Conservation (phyloP, 495 filamentous ascomycete species). For the Podospora didyma region DNA sequence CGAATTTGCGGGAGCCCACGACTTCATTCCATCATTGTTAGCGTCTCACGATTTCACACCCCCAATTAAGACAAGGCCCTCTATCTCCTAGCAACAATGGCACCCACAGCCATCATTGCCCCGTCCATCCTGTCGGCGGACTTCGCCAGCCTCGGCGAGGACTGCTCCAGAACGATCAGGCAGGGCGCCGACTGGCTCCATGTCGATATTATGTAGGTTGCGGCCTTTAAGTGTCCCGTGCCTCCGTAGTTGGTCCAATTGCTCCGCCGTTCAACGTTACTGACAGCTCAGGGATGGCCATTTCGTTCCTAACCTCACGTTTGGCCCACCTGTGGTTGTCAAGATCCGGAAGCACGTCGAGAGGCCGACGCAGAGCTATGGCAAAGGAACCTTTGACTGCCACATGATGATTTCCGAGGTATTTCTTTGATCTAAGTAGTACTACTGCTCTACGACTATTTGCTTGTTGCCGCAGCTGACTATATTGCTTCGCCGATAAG, state of each 20-base stretch:
- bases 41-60: neutral
- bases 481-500: conserved; percentile 36
- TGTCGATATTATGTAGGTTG: conserved; percentile 74
- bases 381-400: conserved; percentile 93
- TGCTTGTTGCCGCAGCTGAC: neutral
- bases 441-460: too few relatives aligned
- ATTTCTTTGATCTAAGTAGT: conserved; percentile 12
- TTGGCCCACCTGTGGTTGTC: conserved; percentile 87
- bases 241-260: neutral
- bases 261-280: neutral
- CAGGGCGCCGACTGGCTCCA: conserved; percentile 87
- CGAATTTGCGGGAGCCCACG: neutral
- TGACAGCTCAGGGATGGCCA: conserved; percentile 65
- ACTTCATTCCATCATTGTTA: neutral
- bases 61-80: neutral
- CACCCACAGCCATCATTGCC: conserved; percentile 87
- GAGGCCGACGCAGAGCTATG: conserved; percentile 44
- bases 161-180: conserved; percentile 76
- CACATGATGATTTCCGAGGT: conserved; percentile 99
- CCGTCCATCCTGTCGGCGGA: conserved; percentile 96
- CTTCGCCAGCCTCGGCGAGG: conserved; percentile 80
- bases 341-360: conserved; percentile 85
- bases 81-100: conserved; percentile 51
- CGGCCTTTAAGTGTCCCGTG: neutral
- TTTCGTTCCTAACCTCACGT: conserved; percentile 98